Percentiles rank a stretch among this genome's conserved stretches.
Evolutionary conservation across 768 basidiomycete species (phyloP).

Genomic region (Xerocomellus intermedius): DNA sequence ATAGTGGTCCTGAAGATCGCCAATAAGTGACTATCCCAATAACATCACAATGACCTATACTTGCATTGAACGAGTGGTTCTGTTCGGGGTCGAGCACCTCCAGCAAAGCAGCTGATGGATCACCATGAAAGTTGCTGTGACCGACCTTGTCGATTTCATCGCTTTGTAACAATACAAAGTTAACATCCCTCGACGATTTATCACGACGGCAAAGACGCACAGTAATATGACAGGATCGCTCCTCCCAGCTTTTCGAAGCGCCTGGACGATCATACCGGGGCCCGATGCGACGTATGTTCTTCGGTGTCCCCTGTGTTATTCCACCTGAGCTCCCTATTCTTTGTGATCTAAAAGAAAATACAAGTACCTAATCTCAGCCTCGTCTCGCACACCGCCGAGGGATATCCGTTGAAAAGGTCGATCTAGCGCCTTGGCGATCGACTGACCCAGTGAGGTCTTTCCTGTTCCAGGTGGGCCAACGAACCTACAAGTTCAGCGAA

Average conservation of each 20-base stretch:
- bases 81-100: conserved; percentile 96
- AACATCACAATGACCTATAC: conserved; percentile 15
- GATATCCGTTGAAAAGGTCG: conserved; percentile 92
- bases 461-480: conserved; percentile 91
- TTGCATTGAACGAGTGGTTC: conserved; percentile 76
- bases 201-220: conserved; percentile 26
- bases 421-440: conserved; percentile 77
- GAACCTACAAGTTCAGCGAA: conserved; percentile 45
- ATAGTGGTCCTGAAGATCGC: conserved; percentile 74
- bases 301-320: conserved; percentile 48
- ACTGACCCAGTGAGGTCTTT: conserved; percentile 89
- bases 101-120: conserved; percentile 85
- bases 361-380: conserved; percentile 67
- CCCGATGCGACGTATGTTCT: conserved; percentile 92
- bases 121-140: conserved; percentile 85
- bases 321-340: conserved; percentile 1
- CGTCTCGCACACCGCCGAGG: conserved; percentile 89
- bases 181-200: neutral
- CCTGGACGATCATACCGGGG: conserved; percentile 83
- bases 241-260: conserved; percentile 79
- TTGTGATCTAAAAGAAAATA: conserved; percentile 6
- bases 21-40: neutral
- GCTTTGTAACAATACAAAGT: conserved; percentile 16
- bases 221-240: conserved; percentile 79
- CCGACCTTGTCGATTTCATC: conserved; percentile 95